A percentile compares a stretch with the other conserved stretches of the same genome.
Evolutionary conservation across 768 basidiomycete genomes (phyloP).

Genomic region (Lactifluus piperatus): DNA sequence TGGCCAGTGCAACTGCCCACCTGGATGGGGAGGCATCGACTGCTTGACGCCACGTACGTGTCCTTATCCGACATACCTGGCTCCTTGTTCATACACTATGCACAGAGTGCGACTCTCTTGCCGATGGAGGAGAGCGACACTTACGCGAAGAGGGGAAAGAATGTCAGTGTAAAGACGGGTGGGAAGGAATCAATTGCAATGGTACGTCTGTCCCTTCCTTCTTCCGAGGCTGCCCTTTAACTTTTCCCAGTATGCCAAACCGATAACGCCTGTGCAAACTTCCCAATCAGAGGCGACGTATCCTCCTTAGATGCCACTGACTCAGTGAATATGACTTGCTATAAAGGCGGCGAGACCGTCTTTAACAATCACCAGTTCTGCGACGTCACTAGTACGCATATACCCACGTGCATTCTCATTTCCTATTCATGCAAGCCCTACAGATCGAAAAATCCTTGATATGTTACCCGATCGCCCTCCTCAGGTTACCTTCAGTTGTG

Average conservation of each 20-base stretch:
- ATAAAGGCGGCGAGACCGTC: slow-evolving; percentile 89
- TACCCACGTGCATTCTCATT: not conserved
- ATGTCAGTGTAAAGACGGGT: slow-evolving; percentile 90
- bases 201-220: slow-evolving; percentile 39
- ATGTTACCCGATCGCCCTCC: slow-evolving; percentile 86
- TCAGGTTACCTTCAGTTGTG: slow-evolving; percentile 95
- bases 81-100: not conserved
- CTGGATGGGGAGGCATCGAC: slow-evolving; percentile 97
- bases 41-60: slow-evolving; percentile 84
- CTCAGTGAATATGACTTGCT: slow-evolving; percentile 77
- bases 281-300: slow-evolving; percentile 51
- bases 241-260: slow-evolving; percentile 68
- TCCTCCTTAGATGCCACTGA: slow-evolving; percentile 33
- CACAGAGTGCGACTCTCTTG: slow-evolving; percentile 87
- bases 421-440: not conserved
- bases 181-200: slow-evolving; percentile 97
- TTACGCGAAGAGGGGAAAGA: slow-evolving; percentile 65
- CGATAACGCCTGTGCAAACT: slow-evolving; percentile 69
- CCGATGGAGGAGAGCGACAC: slow-evolving; percentile 79
- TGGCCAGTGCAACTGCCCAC: slow-evolving; percentile 93
- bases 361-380: slow-evolving; percentile 97
- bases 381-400: slow-evolving; percentile 83
- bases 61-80: not conserved
- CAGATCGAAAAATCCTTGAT: slow-evolving; percentile 93
- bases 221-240: not conserved